phyloP scores from a whole-genome alignment of 1,284 basidiomycete species.

The Apiotrichum mycotoxinovorans region DNA sequence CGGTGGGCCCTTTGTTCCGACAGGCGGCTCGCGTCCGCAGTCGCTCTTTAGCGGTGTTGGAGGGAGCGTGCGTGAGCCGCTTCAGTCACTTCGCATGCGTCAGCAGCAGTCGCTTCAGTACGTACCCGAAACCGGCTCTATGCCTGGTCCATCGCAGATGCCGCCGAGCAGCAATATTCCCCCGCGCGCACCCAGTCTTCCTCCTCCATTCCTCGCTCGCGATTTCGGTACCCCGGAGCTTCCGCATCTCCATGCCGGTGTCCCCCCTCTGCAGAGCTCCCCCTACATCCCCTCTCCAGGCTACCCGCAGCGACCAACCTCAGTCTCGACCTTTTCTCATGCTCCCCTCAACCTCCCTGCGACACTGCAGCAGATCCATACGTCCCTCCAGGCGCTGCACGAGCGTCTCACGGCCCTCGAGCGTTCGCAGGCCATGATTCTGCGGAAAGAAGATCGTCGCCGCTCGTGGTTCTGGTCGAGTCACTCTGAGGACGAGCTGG shows the following conservation, averaged over 20 bases:
- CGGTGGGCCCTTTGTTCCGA: background rate
- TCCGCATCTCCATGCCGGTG: background rate
- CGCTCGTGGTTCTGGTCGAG: slow-evolving; percentile 36
- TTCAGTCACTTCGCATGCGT: slow-evolving; percentile 3
- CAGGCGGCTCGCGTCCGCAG: slow-evolving; percentile 7
- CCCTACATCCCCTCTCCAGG: slow-evolving; percentile 12
- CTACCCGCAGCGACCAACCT: slow-evolving; percentile 28
- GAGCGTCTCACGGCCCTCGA: slow-evolving; percentile 81
- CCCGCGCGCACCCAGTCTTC: slow-evolving; percentile 5
- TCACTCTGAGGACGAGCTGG: slow-evolving; percentile 36
- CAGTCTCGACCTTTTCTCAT: slow-evolving; percentile 47
- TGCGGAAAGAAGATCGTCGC: slow-evolving; percentile 30
- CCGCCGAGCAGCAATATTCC: background rate
- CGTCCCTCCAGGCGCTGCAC: slow-evolving; percentile 79
- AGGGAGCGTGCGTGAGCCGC: slow-evolving; percentile 8
- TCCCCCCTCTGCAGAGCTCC: slow-evolving; percentile 9
- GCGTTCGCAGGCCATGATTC: slow-evolving; percentile 38
- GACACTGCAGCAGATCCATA: slow-evolving; percentile 57
- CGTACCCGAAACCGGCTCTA: slow-evolving; percentile 9
- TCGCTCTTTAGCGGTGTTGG: slow-evolving; percentile 12
- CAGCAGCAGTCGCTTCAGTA: slow-evolving; percentile 1
- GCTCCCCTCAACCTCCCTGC: slow-evolving; percentile 32
- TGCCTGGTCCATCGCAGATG: slow-evolving; percentile 1
- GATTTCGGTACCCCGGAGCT: slow-evolving; percentile 34
- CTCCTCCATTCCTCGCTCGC: slow-evolving; percentile 10